These are phyloP conservation scores for Mycena amicta DNA, from an alignment of 768 basidiomycete species.

Conservation along the genomic window DNA sequence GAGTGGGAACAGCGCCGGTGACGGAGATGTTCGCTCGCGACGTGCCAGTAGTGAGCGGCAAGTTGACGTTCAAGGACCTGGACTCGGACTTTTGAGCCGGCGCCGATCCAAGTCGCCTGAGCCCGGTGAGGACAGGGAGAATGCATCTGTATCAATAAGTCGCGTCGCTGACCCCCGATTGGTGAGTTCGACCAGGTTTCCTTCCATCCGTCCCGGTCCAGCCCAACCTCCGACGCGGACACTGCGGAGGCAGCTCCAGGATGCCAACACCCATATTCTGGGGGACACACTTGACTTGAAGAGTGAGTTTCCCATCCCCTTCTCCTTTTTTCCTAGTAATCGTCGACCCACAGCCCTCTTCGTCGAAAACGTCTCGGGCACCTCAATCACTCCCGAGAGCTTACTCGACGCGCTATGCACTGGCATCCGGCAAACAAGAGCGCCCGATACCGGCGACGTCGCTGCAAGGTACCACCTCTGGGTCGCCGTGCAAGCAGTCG, in stretches of 20 bases:
- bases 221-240: neutral
- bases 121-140: neutral
- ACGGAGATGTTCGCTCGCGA: no score
- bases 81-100: no score
- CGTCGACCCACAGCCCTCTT: neutral
- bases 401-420: neutral
- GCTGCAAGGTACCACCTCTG: neutral
- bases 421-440: neutral
- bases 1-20: neutral
- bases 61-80: no score
- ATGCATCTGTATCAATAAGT: neutral
- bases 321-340: neutral
- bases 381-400: neutral
- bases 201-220: neutral
- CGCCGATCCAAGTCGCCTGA: no score
- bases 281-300: slow-evolving; percentile 47
- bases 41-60: no score
- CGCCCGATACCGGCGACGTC: neutral
- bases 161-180: no score
- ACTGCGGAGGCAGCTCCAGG: slow-evolving; percentile 13
- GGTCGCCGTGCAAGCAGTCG: neutral
- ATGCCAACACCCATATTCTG: slow-evolving; percentile 37
- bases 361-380: neutral
- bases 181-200: no score
- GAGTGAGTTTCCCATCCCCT: slow-evolving; percentile 34